Percentiles rank a stretch among this genome's conserved stretches.
Evolutionary conservation across 768 basidiomycete genomes (phyloP).

Genomic region (Termitomyces sp.): DNA sequence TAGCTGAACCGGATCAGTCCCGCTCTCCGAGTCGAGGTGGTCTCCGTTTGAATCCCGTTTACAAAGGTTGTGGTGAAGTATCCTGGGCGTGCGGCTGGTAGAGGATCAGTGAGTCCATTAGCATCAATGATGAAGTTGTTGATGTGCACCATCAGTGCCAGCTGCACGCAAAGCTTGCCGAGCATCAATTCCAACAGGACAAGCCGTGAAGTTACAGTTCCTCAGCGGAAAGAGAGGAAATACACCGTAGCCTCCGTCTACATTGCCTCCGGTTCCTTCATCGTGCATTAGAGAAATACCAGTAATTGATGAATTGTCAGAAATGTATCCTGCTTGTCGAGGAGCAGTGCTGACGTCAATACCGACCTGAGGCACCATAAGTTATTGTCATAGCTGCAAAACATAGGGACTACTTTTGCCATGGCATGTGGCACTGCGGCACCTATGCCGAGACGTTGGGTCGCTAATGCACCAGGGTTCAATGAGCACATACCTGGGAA

Average conservation of each 20-base stretch:
- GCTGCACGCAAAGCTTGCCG: constrained; percentile 35
- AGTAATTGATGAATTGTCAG: constrained; percentile 36
- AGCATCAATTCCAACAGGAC: constrained; percentile 35
- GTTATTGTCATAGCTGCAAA: not conserved
- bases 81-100: constrained; percentile 37
- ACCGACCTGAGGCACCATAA: constrained; percentile 30
- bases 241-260: constrained; percentile 44
- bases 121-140: not conserved
- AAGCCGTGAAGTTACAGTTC: constrained; percentile 34
- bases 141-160: constrained; percentile 33
- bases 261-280: constrained; percentile 50
- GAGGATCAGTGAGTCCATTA: not conserved
- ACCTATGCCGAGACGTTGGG: constrained; percentile 14
- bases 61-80: constrained; percentile 44
- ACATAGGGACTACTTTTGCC: constrained; percentile 35
- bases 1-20: constrained; percentile 59
- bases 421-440: constrained; percentile 46
- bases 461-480: not conserved
- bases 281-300: constrained; percentile 50
- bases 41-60: constrained; percentile 45
- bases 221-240: constrained; percentile 44
- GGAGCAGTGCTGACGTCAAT: constrained; percentile 46
- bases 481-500: constrained; percentile 33
- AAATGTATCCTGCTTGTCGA: constrained; percentile 46
- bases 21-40: constrained; percentile 55